These are phyloP conservation scores for Solanum tacnaense DNA, from an alignment of 257 asterid species.

Conservation along the genomic window DNA sequence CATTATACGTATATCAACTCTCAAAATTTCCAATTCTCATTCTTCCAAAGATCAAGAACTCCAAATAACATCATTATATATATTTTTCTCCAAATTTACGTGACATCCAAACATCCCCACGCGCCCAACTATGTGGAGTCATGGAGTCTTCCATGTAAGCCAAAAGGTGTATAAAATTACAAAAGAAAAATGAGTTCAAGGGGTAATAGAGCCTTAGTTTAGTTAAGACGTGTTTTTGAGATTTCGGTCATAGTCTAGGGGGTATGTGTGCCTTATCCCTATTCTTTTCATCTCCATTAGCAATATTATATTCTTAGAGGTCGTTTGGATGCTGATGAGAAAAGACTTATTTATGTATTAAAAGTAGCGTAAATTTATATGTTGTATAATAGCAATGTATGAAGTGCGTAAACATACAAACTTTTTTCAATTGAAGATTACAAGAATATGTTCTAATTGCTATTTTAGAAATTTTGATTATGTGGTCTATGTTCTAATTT, in stretches of 20 bases:
- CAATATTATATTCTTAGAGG: neutral
- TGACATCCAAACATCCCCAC: neutral
- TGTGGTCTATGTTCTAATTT: neutral
- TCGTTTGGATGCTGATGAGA: neutral
- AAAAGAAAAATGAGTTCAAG: too few relatives aligned
- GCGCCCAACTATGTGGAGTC: accelerated
- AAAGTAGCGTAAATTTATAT: neutral
- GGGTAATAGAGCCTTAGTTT: too few relatives aligned
- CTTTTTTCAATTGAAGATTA: neutral
- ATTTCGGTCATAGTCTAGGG: neutral
- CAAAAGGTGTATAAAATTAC: neutral
- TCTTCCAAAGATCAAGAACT: neutral
- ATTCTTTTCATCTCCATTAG: neutral
- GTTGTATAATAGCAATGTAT: neutral
- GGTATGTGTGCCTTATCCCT: neutral
- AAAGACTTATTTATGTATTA: neutral
- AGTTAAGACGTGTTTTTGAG: neutral
- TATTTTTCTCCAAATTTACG: too few relatives aligned
- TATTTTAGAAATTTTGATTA: neutral
- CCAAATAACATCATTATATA: neutral
- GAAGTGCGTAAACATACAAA: neutral
- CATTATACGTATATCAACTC: neutral
- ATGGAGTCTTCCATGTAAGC: neutral
- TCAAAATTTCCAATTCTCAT: neutral
- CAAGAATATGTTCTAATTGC: neutral